Base-by-base conservation (phyloP, 208 protist genomes). In the Acanthamoeba sp. region DNA sequence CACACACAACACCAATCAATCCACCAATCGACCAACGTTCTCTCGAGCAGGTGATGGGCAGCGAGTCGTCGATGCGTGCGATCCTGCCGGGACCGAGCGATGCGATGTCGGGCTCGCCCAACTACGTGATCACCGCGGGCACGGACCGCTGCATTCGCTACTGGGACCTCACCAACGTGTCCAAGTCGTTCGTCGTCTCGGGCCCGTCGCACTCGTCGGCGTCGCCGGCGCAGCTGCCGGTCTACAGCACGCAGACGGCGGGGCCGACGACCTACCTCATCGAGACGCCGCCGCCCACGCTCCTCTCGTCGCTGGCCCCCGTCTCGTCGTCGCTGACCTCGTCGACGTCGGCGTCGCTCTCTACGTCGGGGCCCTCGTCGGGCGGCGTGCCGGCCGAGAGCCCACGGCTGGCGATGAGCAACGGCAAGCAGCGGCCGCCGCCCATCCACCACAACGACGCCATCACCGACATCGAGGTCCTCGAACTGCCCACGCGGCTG, bases 361-460 rank as follows among this genome's bases (percentile, higher is more conserved):
- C 48, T 0, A 87, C 66, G 1, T 50, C n/a, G 45, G 16, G 22
- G 62, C 36, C n/a, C 9, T 42, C 36, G 20, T 29, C 32, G n/a
- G 29, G 89, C 48, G 32, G 57, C 69, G 32, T 27, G 3, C 3
- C 24, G 34, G 59, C 57, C 29, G 52, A 80, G 34, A 78, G 34
- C 55, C 50, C 71, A 2, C 29, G 90, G 32, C 6, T 40, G 3
- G 29, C 27, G 45, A 0, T 42, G 32, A 45, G 36, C 66, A 78
- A 24, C 32, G 62, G 62, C 24, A 48, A 73, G 22, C 76, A 78
- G 42, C 48, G 66, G 42, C 94, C 38, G 2, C 95, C 95, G 55
- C 82, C 92, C 24, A 94, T 94, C 42, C 66, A 95, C 90, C 95
- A 96, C 78, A 94, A 94, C 94, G 95, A 96, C 59, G 88, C 85